Base-by-base conservation (phyloP, 352 stramenopile species). In the Phytopythium sindhum region DNA sequence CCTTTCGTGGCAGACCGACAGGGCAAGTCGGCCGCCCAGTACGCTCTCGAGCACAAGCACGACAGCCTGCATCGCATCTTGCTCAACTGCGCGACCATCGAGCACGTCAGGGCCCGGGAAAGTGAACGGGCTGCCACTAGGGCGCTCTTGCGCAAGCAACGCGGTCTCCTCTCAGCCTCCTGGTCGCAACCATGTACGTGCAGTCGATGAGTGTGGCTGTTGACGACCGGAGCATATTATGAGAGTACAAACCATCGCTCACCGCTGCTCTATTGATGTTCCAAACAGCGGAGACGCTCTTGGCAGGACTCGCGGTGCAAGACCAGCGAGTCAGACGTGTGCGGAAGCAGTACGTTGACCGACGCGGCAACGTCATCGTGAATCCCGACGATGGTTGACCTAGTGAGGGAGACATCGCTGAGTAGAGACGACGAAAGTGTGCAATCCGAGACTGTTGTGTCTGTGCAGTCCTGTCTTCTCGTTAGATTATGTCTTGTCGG, bases 321-420 rank as follows among this genome's bases (percentile, higher is more conserved):
- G 76, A 89, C 21, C 64, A 75, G 54, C 78, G 74, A 24, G 74
- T 70, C 15, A 78, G 80, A 0, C 78, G 87, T 54, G 47, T 91
- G 52, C 70, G 82, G 21, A 84, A 80, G 39, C 82, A 91, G 60
- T 91, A 74, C 61, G 64, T 91, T 17, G 73, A 91, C 55, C 72
- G 61, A 11, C 69, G 61, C 29, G 82, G 78, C 6, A 65, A 80
- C 33, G 80, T 91, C 33, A 76, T 89, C 42, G 70, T 82, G 37
- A 84, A 68, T 45, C 23, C 65, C 6, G 78, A 83, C 54, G 69
- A 78, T 19, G 66, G 78, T 4, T 52, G 71, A 15, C 45, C 45
- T 21, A 44, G 26, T 15, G 48, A 24, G 51, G 45, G 41, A 52
- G 53, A 26, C 44, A 51, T n/a, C n/a, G n/a, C n/a, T n/a, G n/a